phyloP scores from a whole-genome alignment of 1,139 yeast species.

The Taphrina communis region DNA sequence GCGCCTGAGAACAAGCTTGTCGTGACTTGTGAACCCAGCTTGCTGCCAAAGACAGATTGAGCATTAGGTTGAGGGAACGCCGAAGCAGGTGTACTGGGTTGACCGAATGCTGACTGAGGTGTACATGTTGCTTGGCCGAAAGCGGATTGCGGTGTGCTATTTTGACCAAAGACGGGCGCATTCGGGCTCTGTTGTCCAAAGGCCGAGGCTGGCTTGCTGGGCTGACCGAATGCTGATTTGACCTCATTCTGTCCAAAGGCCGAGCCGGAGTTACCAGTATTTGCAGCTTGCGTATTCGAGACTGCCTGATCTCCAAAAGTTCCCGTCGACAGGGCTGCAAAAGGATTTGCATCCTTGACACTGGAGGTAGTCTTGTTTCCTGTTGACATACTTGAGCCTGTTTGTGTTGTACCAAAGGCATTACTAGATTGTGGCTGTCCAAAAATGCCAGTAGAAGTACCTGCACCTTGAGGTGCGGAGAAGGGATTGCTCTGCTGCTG shows the following conservation, averaged over 20 bases:
- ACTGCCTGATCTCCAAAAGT: constrained; percentile 5
- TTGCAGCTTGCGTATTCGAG: background rate
- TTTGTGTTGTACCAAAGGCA: background rate
- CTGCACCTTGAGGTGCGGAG: background rate
- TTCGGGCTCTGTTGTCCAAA: background rate
- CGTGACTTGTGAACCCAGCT: background rate
- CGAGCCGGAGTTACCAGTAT: background rate
- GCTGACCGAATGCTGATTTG: constrained; percentile 2
- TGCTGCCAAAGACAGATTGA: background rate
- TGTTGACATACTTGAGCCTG: background rate
- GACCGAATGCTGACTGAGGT: constrained; percentile 10
- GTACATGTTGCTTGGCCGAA: constrained; percentile 4
- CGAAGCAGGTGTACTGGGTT: constrained; percentile 5
- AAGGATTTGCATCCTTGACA: constrained; percentile 2
- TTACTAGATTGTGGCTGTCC: background rate
- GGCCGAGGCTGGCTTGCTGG: background rate
- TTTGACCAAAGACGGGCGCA: background rate
- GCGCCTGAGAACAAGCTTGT: too few relatives aligned
- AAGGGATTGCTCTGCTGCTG: background rate
- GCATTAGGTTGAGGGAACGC: constrained; percentile 3
- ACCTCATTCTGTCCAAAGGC: constrained; percentile 2
- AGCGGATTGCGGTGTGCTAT: background rate
- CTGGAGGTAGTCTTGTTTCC: background rate
- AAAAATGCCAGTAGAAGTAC: background rate
- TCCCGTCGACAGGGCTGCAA: background rate